Conservation (phyloP, 2,329 filamentous ascomycete species). For the Didymella keratinophila region DNA sequence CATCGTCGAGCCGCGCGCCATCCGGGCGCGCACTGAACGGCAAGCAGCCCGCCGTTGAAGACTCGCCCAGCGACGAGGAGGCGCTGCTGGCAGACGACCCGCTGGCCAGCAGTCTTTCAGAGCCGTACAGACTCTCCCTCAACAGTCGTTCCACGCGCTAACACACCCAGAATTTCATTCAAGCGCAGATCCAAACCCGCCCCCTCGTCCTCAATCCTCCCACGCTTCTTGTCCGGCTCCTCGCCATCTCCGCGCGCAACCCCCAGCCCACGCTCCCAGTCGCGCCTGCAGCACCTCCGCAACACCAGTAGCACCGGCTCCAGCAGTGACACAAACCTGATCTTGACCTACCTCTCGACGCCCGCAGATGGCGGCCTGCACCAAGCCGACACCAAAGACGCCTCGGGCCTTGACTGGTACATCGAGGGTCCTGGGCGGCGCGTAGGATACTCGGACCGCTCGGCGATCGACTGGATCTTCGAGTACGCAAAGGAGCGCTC, state of each 20-base stretch:
- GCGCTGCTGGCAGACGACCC: constrained; percentile 64
- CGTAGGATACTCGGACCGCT: constrained; percentile 94
- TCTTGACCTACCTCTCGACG: constrained; percentile 54
- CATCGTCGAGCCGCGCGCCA: constrained; percentile 52
- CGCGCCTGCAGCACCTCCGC: constrained; percentile 35
- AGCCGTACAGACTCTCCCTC: constrained; percentile 46
- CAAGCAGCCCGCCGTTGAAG: constrained; percentile 46
- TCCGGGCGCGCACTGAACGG: constrained; percentile 42
- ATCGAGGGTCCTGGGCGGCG: constrained; percentile 86
- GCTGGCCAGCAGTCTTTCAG: constrained; percentile 58
- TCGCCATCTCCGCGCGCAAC: constrained; percentile 14
- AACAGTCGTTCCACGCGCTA: neutral
- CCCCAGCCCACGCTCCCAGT: constrained; percentile 37
- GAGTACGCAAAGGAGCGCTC: constrained; percentile 97
- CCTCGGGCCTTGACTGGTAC: constrained; percentile 75
- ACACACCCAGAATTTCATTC: constrained; percentile 65
- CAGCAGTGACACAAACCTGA: constrained; percentile 49
- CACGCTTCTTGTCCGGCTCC: constrained; percentile 53
- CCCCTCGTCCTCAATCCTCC: constrained; percentile 50
- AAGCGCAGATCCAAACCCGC: constrained; percentile 69
- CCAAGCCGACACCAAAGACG: constrained; percentile 56
- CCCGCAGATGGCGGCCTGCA: constrained; percentile 49
- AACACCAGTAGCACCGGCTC: constrained; percentile 28
- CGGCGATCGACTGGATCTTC: constrained; percentile 99
- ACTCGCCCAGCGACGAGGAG: constrained; percentile 57